Evolutionary conservation across 768 basidiomycete species (phyloP).

Genomic region (Tricholoma hemisulphureum): DNA sequence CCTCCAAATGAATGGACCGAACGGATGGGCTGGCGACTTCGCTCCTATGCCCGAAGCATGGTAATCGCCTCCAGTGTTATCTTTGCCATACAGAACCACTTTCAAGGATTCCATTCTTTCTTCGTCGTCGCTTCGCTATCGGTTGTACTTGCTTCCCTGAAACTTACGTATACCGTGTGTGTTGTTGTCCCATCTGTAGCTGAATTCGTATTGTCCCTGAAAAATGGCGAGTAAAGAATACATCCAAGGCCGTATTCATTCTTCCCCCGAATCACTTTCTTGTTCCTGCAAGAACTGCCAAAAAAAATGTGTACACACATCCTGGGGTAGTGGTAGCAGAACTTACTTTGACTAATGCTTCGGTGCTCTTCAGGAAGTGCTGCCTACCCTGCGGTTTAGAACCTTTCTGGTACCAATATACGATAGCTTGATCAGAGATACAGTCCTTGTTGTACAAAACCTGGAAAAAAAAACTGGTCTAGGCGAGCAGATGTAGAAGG

Average conservation of each 20-base stretch:
- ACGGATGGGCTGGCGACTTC: slow-evolving; percentile 78
- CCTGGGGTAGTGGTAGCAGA: background rate
- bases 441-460: slow-evolving; percentile 96
- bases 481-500: background rate
- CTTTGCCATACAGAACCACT: background rate
- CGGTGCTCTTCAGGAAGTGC: slow-evolving; percentile 88
- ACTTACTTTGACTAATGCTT: slow-evolving; percentile 82
- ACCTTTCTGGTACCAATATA: slow-evolving; percentile 98
- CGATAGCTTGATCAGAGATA: slow-evolving; percentile 92
- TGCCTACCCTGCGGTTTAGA: slow-evolving; percentile 94
- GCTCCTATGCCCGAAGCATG: slow-evolving; percentile 80
- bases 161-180: background rate
- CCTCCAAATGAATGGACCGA: slow-evolving; percentile 65
- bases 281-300: slow-evolving; percentile 86
- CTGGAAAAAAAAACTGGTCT: slow-evolving; percentile 37
- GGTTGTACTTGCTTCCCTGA: background rate
- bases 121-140: background rate
- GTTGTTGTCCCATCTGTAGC: background rate
- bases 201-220: background rate
- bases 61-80: slow-evolving; percentile 38
- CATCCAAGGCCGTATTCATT: slow-evolving; percentile 20
- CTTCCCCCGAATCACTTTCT: slow-evolving; percentile 72
- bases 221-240: slow-evolving; percentile 9
- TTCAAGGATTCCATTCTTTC: background rate
- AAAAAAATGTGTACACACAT: background rate